phyloP scores from a whole-genome alignment of 345 rosid species.

The Reutealis trisperma region DNA sequence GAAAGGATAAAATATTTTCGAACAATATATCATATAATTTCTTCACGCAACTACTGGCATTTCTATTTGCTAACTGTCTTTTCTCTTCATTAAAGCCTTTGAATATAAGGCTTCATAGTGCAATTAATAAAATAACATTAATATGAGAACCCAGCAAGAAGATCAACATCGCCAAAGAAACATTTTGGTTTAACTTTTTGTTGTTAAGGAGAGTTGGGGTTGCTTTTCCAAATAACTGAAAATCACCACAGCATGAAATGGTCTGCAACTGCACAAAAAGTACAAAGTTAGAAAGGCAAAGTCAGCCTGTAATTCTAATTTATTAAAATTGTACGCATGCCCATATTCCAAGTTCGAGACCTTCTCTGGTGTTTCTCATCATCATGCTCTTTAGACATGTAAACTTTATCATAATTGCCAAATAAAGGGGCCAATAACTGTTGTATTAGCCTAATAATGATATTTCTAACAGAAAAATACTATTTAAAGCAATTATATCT shows the following conservation, averaged over 20 bases:
- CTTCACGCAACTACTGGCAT: neutral
- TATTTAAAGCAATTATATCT: conserved; percentile 24
- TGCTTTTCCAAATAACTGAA: neutral
- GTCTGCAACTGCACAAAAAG: neutral
- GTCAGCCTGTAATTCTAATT: neutral
- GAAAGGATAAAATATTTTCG: conserved; percentile 18
- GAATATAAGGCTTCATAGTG: neutral
- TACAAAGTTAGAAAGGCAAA: neutral
- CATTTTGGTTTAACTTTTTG: neutral
- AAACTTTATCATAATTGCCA: conserved; percentile 21
- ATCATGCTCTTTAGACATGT: conserved; percentile 6
- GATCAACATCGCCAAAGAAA: neutral
- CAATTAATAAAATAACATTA: neutral
- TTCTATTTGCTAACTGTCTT: neutral
- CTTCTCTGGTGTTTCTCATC: neutral
- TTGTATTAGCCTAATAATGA: conserved; percentile 24
- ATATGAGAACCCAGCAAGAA: neutral
- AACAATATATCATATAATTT: conserved; percentile 6
- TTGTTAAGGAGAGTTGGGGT: neutral
- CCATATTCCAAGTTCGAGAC: neutral
- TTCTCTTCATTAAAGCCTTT: neutral
- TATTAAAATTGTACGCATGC: neutral
- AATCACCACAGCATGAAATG: neutral
- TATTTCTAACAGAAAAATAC: conserved; percentile 13
- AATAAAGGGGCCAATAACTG: conserved; percentile 11